Base-by-base conservation (phyloP, 768 basidiomycete genomes). In the Amyloporia xantha region DNA sequence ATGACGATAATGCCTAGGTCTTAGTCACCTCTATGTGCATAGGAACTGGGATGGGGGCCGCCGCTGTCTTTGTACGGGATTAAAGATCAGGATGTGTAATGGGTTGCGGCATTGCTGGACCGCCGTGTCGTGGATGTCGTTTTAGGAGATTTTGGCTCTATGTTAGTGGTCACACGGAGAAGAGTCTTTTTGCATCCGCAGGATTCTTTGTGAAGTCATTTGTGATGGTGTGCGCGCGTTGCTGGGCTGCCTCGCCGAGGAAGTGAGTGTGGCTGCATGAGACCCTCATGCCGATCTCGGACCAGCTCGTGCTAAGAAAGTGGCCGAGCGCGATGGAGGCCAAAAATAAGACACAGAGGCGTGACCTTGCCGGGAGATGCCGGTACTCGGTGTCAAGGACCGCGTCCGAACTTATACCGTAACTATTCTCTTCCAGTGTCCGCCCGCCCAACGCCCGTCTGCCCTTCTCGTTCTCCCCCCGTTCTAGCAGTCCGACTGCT, bases 21-120 rank as follows among this genome's bases (percentile, higher is more conserved):
- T 71, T 94, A 40, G 77, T 91, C n/a, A 91, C 88, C 2, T 82
- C 82, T 12, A 93, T 93, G 90, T 93, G 91, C 60, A 84, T 94
- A 33, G 82, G 85, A 15, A 84, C 84, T 11, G 88, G 91, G n/a
- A 91, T 91, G 89, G 90, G 90, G n/a, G 91, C 89, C 7, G 62
- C 61, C 33, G 62, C 55, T 9, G 59, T 65, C 19, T 65, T 64
- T 37, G 55, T 64, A 11, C 55, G 57, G 27, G 62, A 63, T 36
- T 59, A 46, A 56, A 37, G n/a, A n/a, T n/a, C n/a, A n/a, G n/a
- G n/a, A n/a, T n/a, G n/a, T n/a, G n/a, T n/a, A n/a, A n/a, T n/a
- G 39, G 30, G 30, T 7, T 7, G 30, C 30, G 30, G 30, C 30
- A 7, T 7, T 33, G 7, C 15, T 7, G 7, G 30, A 15, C 30